phyloP scores from a whole-genome alignment of 371 early-diverging fungal species.

The Dinochytrium kinnereticum region DNA sequence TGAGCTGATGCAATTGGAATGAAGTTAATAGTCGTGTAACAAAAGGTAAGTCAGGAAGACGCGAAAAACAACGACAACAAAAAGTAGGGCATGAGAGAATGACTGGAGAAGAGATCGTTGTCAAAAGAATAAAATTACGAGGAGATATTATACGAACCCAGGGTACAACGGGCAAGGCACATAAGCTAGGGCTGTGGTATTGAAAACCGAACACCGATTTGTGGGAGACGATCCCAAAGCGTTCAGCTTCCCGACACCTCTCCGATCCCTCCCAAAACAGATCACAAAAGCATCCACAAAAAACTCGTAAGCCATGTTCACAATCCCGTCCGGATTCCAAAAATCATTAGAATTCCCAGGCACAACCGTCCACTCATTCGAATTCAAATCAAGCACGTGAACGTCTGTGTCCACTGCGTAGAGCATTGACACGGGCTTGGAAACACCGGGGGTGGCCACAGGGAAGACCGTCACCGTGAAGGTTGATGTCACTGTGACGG shows the following conservation, averaged over 20 bases:
- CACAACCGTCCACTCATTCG: neutral
- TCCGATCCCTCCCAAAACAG: constrained; percentile 17
- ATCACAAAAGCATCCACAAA: constrained; percentile 15
- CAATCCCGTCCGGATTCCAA: constrained; percentile 3
- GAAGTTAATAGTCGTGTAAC: neutral
- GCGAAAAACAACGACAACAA: neutral
- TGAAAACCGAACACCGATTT: constrained; percentile 6
- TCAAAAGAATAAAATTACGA: neutral
- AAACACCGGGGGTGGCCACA: neutral
- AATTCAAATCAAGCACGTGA: constrained; percentile 14
- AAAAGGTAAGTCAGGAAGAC: neutral
- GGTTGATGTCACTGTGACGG: constrained; percentile 4
- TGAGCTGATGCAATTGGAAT: neutral
- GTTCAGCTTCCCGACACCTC: neutral
- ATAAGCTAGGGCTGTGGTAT: constrained; percentile 5
- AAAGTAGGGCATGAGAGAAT: neutral
- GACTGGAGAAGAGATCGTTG: neutral
- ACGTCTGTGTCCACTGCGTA: constrained; percentile 16
- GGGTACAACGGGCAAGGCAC: constrained; percentile 1
- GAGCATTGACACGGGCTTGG: neutral
- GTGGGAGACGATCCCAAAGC: neutral
- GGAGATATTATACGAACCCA: neutral
- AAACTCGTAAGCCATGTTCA: neutral
- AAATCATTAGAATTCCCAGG: neutral
- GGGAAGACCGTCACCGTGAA: constrained; percentile 2